Evolutionary conservation across 345 rosid species (phyloP).

Genomic region (Pugionium dolabratum): DNA sequence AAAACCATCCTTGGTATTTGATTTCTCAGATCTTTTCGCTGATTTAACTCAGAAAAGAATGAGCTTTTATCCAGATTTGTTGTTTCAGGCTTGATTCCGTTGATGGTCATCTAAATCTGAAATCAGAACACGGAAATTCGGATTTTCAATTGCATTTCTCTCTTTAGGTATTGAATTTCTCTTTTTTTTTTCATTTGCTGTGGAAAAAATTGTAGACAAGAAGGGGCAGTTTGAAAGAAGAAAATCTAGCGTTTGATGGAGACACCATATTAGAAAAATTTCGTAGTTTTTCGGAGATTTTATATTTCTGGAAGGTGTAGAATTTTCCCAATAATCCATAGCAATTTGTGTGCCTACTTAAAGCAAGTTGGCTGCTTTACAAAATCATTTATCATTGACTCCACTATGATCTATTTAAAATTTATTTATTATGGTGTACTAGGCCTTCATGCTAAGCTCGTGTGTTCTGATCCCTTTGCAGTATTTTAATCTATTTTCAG

Average conservation of each 20-base stretch:
- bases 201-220: neutral
- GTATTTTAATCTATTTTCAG: slow-evolving; percentile 30
- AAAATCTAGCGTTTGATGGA: slow-evolving; percentile 29
- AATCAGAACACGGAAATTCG: neutral
- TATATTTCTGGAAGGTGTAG: slow-evolving; percentile 27
- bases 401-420: slow-evolving; percentile 25
- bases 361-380: slow-evolving; percentile 35
- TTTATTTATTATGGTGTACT: slow-evolving; percentile 1
- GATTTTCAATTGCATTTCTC: slow-evolving; percentile 1
- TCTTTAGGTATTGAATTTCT: slow-evolving; percentile 11
- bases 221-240: neutral
- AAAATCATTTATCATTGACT: slow-evolving; percentile 33
- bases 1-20: slow-evolving; percentile 21
- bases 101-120: slow-evolving; percentile 67
- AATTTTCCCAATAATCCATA: slow-evolving; percentile 35
- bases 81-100: slow-evolving; percentile 45
- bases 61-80: slow-evolving; percentile 16
- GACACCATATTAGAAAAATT: slow-evolving; percentile 27
- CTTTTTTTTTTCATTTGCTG: too few species aligned
- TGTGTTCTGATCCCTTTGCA: slow-evolving; percentile 38
- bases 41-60: slow-evolving; percentile 12
- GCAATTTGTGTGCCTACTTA: slow-evolving; percentile 34
- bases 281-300: slow-evolving; percentile 23
- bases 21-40: neutral
- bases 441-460: slow-evolving; percentile 39